Base-by-base conservation (phyloP, 768 basidiomycete genomes). In the Psilocybe azurescens region DNA sequence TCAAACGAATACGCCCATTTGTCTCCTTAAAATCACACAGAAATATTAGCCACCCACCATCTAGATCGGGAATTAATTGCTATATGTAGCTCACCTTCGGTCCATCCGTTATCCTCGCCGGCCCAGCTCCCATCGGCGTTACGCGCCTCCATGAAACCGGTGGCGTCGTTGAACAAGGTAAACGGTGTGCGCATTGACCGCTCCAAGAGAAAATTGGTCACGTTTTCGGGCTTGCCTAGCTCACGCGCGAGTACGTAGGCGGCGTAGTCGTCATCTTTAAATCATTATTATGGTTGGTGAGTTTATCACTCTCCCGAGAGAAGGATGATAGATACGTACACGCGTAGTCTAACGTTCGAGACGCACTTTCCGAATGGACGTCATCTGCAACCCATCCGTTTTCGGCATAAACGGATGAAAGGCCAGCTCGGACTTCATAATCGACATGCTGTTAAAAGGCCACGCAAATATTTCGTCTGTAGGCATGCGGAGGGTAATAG, bases 111-210 rank as follows among this genome's bases (percentile, higher is more conserved):
- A 62, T 85, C 81, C 8, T 82, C 81, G 8, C 93, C 90, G 3
- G 91, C 91, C 88, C 89, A 93, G 10, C 78, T 74, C 0, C 91
- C 91, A 67, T 84, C 81, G 13, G 79, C 79, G 58, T 89, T 87
- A 51, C 89, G 81, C 0, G 91, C 92, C 68, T 94, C 91, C 89
- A 95, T 93, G 70, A 94, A 94, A 1, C 89, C 89, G 0, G 89
- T 91, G 1, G 75, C 77, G 11, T 78, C 60, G 67, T 94, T 94
- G 77, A 83, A 95, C 11, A 94, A 73, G 0, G 81, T 83, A 70
- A 87, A 89, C 0, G 90, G 86, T 9, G 78, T 79, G 2, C 73
- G 72, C 70, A 83, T 76, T 0, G 89, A 80, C 9, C 93, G 83
- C n/a, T 83, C 72, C 28, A 74, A 77, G 61, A 93, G 81, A 72